A percentile compares a stretch with the other conserved stretches of the same genome.
These are phyloP conservation scores for Fusarium austroafricanum DNA, from an alignment of 2,329 filamentous ascomycete species.

Conservation along the genomic window DNA sequence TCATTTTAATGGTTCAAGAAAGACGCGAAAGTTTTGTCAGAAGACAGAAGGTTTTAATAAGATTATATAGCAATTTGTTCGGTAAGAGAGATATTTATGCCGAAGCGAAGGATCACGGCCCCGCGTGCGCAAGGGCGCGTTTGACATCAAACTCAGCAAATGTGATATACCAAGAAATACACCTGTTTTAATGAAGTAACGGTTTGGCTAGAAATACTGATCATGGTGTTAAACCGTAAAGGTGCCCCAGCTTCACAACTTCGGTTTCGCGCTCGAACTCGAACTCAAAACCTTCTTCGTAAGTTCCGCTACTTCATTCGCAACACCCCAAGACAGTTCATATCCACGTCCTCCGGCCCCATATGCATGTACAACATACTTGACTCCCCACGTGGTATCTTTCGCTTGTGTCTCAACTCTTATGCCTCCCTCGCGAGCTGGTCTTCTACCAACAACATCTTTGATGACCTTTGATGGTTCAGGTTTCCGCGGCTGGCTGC, in stretches of 20 bases:
- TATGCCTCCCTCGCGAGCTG: conserved; percentile 60
- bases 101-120: not conserved
- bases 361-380: conserved; percentile 65
- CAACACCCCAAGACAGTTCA: conserved; percentile 71
- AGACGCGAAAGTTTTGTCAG: not conserved
- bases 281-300: conserved; percentile 16
- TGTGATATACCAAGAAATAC: not conserved
- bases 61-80: too few relatives aligned
- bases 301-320: conserved; percentile 56
- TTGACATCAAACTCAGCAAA: not conserved
- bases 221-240: not conserved
- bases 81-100: not conserved
- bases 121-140: not conserved
- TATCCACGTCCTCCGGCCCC: conserved; percentile 71
- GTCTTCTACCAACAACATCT: conserved; percentile 60
- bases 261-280: not conserved
- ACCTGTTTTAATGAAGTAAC: not conserved
- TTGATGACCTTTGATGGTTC: conserved; percentile 50
- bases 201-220: not conserved
- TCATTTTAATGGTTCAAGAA: rapidly evolving
- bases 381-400: conserved; percentile 13
- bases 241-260: conserved; percentile 1
- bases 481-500: not conserved
- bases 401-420: conserved; percentile 50
- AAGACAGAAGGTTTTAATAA: too few relatives aligned